Evolutionary conservation across 140 eudicot species (phyloP).

Genomic region (Flaveria floridana): DNA sequence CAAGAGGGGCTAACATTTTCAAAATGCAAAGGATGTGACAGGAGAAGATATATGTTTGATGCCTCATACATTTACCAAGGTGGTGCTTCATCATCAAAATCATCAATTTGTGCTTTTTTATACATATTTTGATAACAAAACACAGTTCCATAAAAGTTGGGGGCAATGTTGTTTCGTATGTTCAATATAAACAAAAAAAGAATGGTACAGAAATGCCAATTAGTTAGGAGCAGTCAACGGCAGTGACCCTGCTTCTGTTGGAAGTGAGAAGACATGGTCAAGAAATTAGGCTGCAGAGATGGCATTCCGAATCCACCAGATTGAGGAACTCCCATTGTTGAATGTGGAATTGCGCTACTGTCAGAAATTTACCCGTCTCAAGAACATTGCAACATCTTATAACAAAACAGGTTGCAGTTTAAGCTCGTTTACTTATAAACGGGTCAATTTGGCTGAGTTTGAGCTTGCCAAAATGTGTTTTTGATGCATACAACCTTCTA

Average conservation of each 20-base stretch:
- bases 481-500: background rate
- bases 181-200: conserved; percentile 29
- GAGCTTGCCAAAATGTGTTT: background rate
- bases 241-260: conserved; percentile 67
- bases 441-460: background rate
- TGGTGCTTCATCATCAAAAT: conserved; percentile 1
- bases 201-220: conserved; percentile 24
- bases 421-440: background rate
- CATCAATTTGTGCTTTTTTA: conserved; percentile 12
- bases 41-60: conserved; percentile 5
- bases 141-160: conserved; percentile 21
- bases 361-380: background rate
- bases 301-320: conserved; percentile 68
- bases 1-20: background rate
- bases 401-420: background rate
- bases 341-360: conserved; percentile 56
- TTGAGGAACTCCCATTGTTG: conserved; percentile 64
- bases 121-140: conserved; percentile 29
- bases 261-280: conserved; percentile 70
- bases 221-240: conserved; percentile 38
- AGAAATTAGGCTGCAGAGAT: conserved; percentile 66
- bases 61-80: conserved; percentile 14
- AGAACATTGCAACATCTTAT: background rate
- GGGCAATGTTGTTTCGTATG: conserved; percentile 29
- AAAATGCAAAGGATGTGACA: background rate